phyloP scores from a whole-genome alignment of 2,329 filamentous ascomycete species.

The Colletotrichum destructivum region DNA sequence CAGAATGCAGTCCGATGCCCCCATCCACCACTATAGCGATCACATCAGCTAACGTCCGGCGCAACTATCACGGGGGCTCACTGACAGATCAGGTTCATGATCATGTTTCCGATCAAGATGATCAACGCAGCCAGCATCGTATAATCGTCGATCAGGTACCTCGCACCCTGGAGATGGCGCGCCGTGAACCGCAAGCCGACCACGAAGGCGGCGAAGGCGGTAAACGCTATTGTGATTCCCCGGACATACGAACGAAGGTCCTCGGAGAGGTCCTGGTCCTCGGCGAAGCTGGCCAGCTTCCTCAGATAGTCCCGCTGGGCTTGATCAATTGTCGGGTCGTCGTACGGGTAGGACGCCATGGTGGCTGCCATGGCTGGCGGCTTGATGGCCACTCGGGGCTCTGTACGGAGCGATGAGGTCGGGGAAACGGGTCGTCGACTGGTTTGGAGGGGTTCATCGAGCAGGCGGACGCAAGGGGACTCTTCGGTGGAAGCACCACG shows the following conservation, averaged over 20 bases:
- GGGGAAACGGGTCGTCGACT: conserved; percentile 9
- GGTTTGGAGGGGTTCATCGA: conserved; percentile 14
- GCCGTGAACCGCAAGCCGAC: conserved; percentile 34
- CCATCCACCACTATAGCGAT: conserved; percentile 18
- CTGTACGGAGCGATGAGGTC: conserved; percentile 9
- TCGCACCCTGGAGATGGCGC: conserved; percentile 34
- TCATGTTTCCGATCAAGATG: conserved; percentile 33
- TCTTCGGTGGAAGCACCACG: conserved; percentile 1
- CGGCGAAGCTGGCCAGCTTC: conserved; percentile 33
- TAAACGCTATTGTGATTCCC: conserved; percentile 37
- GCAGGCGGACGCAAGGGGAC: conserved; percentile 11
- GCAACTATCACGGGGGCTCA: fast-evolving
- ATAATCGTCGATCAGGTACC: conserved; percentile 37
- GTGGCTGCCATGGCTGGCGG: conserved; percentile 31
- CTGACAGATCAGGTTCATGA: conserved; percentile 37
- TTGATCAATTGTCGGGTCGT: conserved; percentile 30
- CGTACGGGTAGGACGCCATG: conserved; percentile 31
- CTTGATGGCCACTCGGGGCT: conserved; percentile 32
- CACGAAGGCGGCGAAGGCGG: conserved; percentile 29
- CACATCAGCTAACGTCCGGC: background rate
- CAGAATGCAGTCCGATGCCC: conserved; percentile 34
- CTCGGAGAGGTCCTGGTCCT: conserved; percentile 30
- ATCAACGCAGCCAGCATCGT: conserved; percentile 29
- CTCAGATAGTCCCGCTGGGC: conserved; percentile 33
- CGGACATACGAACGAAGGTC: conserved; percentile 32